Percentiles rank a stretch among this genome's conserved stretches.
Evolutionary conservation across 2,329 filamentous ascomycete species (phyloP).

Genomic region (Aspergillus arachidicola): DNA sequence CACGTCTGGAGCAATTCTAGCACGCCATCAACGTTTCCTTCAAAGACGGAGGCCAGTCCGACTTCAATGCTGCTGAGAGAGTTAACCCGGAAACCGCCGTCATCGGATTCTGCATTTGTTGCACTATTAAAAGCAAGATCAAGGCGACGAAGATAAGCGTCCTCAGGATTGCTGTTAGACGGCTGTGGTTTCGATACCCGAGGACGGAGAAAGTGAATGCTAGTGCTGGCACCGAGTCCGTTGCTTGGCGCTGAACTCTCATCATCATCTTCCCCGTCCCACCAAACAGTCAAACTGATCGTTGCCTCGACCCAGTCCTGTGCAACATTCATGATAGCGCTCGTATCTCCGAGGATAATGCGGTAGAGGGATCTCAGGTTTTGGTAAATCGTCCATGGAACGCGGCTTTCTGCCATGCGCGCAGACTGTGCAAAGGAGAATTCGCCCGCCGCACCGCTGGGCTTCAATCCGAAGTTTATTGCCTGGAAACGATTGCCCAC

Average conservation of each 20-base stretch:
- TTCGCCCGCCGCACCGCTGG: conserved; percentile 47
- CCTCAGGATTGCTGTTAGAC: conserved; percentile 52
- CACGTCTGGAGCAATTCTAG: conserved; percentile 74
- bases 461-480: conserved; percentile 49
- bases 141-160: conserved; percentile 74
- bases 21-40: conserved; percentile 77
- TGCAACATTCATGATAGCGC: conserved; percentile 73
- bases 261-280: conserved; percentile 75
- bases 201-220: conserved; percentile 27
- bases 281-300: conserved; percentile 83
- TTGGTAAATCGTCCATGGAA: conserved; percentile 90
- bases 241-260: conserved; percentile 35
- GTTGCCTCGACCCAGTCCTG: conserved; percentile 93
- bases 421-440: conserved; percentile 68
- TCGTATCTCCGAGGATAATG: conserved; percentile 73
- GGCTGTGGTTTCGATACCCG: conserved; percentile 41
- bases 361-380: conserved; percentile 79
- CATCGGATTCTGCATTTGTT: conserved; percentile 66
- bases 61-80: conserved; percentile 76
- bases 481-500: conserved; percentile 50
- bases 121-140: conserved; percentile 68
- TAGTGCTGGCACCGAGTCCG: conserved; percentile 23
- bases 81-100: conserved; percentile 69
- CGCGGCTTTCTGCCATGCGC: conserved; percentile 76
- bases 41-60: conserved; percentile 77